Evolutionary conservation across 2,329 filamentous ascomycete species (phyloP), one percentile per base, ranked within the genome.

Genomic region (Stagonosporopsis rhizophila): DNA sequence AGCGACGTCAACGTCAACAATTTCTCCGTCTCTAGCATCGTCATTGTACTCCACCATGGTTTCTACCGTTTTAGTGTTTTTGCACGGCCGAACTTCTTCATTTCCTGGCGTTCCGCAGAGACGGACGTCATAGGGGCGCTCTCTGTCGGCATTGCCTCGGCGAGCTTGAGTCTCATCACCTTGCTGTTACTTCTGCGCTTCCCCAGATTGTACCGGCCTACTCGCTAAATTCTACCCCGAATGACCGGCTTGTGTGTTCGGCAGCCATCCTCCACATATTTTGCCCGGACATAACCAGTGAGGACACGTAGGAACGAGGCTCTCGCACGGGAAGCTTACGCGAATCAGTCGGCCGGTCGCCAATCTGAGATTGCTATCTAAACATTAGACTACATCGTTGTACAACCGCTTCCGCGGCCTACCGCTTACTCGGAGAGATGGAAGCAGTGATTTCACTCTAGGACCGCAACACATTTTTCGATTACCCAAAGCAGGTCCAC

Each of bases 11-110:
- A 52, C 38, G 53, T 46, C 54, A 44, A 25, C 32, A 49, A 20
- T 25, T 44, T 22, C 22, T 40, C 44, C 32, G 39, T 41, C 32
- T 44, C 14, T 39, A 25, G 14, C 39, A 44, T 52, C 49, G 55
- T 58, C 55, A 58, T 58, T 35, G 25, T 12, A 41, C 55, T 53
- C 49, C 55, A 58, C 55, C 55, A 49, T 14, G 4, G 28, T 14
- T 15, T 32, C 17, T 9, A 27, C 40, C 28, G 11, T 40, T 4
- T 48, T 11, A 20, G 12, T 22, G 35, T 19, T 44, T 44, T 30
- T 48, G 17, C 20, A 30, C 20, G 15, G 20, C 32, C 41, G 44
- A 48, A 58, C 44, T 49, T 57, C 55, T 30, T 58, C 55, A 52
- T 27, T 32, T 48, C 44, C 11, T 39, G 27, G 17, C 17, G 40